Evolutionary conservation across 1,139 yeast species (phyloP).

Genomic region (Ashbya aceris): DNA sequence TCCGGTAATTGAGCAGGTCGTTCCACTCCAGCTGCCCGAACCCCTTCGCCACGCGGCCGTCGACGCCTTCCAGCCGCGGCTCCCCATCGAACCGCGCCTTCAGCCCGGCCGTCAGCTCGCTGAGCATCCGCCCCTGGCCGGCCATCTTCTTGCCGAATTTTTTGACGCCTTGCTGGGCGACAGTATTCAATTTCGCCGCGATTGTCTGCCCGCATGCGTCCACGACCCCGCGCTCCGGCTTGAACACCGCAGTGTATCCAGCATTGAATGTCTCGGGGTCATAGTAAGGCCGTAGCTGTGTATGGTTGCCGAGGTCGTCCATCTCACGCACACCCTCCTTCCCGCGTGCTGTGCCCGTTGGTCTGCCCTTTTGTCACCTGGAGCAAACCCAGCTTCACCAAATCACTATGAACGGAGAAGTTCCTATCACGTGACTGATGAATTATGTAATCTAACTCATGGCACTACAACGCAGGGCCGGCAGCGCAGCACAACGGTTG

Average conservation of each 20-base stretch:
- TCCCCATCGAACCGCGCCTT: slow-evolving; percentile 3
- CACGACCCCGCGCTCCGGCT: slow-evolving; percentile 50
- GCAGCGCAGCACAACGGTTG: too few species aligned
- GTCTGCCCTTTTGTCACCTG: too few species aligned
- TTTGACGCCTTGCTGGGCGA: slow-evolving; percentile 11
- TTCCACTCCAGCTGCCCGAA: slow-evolving; percentile 51
- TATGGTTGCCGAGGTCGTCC: slow-evolving; percentile 9
- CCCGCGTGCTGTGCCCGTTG: too few species aligned
- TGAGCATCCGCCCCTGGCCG: slow-evolving; percentile 2
- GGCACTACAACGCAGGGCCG: too few species aligned
- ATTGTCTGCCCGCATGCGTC: slow-evolving; percentile 32
- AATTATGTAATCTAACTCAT: too few species aligned
- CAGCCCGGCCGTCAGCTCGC: slow-evolving; percentile 8
- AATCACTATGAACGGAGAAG: too few species aligned
- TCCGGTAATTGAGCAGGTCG: slow-evolving; percentile 54
- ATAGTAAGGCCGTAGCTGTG: slow-evolving; percentile 55
- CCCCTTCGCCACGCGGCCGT: slow-evolving; percentile 9
- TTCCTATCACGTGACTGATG: too few species aligned
- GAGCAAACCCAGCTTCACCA: too few species aligned
- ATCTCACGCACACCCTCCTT: slow-evolving; percentile 1
- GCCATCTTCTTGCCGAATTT: slow-evolving; percentile 7
- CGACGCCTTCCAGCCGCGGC: slow-evolving; percentile 2
- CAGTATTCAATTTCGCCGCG: slow-evolving; percentile 31
- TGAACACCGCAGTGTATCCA: slow-evolving; percentile 52
- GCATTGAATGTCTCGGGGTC: slow-evolving; percentile 62